These are phyloP conservation scores for Fusarium dlaminii DNA, from an alignment of 2,329 filamentous ascomycete genomes.

Conservation along the genomic window DNA sequence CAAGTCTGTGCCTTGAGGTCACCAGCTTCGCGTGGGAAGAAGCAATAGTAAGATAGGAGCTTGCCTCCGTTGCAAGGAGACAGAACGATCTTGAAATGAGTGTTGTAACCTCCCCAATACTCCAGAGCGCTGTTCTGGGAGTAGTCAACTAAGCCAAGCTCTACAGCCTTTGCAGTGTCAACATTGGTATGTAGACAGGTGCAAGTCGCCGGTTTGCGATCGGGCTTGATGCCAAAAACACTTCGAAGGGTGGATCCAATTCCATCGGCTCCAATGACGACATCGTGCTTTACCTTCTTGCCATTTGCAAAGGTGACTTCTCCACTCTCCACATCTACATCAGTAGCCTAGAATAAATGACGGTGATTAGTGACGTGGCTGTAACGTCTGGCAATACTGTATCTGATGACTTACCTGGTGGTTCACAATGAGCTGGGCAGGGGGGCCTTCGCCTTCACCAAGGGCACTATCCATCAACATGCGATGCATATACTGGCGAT, in stretches of 20 bases:
- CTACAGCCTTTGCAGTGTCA: not conserved
- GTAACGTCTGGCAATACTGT: not conserved
- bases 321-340: not conserved
- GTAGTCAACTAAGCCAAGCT: not conserved
- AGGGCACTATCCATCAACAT: not conserved
- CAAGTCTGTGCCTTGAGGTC: not conserved
- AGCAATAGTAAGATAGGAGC: constrained; percentile 1
- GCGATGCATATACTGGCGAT: not conserved
- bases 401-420: not conserved
- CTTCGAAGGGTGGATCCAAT: not conserved
- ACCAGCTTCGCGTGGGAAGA: not conserved
- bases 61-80: not conserved
- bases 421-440: not conserved
- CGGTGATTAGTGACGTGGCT: not conserved
- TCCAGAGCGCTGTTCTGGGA: not conserved
- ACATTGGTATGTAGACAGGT: not conserved
- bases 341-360: not conserved
- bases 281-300: not conserved
- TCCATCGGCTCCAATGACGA: not conserved
- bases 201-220: not conserved
- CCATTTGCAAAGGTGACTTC: not conserved
- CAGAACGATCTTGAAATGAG: not conserved
- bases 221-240: not conserved
- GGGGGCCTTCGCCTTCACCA: not conserved
- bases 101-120: not conserved